Evolutionary conservation across 2,329 filamentous ascomycete genomes (phyloP), one percentile per base, ranked within the genome.

Genomic region (Zarea fungicola): DNA sequence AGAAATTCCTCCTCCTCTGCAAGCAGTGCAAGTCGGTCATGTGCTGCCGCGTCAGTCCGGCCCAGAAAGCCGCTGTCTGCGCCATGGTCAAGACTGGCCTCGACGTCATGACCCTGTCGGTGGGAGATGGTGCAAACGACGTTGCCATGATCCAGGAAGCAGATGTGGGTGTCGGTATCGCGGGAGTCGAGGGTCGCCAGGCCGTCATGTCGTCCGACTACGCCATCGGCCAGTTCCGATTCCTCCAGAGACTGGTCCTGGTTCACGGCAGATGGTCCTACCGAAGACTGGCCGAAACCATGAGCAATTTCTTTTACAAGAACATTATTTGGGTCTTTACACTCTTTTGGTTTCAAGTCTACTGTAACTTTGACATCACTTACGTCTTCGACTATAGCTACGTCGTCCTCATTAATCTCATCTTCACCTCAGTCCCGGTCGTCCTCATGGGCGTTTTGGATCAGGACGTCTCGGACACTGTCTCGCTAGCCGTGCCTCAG

Each of bases 261-360:
- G 90, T 96, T 5, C 91, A 96, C 63, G 91, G 91, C 51, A 82
- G 91, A 51, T 96, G 91, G 89, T 96, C 90, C n/a, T 99, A 99
- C 71, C 82, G 92, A 46, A 83, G 93, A 59, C 73, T 99, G 65
- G 89, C 86, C 25, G 93, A 99, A 72, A 88, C 85, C 40, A 96
- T 95, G 61, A 89, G 90, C 66, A 99, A 99, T 67, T 99, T 99
- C 77, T 99, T 99, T 76, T 99, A 97, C 81, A 99, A 99, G 85
- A 99, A 97, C 73, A 87, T 99, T 69, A 85, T 97, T 45, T 99
- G 93, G 93, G 93, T 89, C 1, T 92, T 96, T 63, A 81, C 86
- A 36, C 87, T 99, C 51, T 96, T 97, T 77, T 97, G 92, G 92
- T 99, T 88, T 69, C 90, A 95, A 65, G 88, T 96, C 48, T 99